Base-by-base conservation (phyloP, 306 rosid genomes). In the Leucaena leucocephala region DNA sequence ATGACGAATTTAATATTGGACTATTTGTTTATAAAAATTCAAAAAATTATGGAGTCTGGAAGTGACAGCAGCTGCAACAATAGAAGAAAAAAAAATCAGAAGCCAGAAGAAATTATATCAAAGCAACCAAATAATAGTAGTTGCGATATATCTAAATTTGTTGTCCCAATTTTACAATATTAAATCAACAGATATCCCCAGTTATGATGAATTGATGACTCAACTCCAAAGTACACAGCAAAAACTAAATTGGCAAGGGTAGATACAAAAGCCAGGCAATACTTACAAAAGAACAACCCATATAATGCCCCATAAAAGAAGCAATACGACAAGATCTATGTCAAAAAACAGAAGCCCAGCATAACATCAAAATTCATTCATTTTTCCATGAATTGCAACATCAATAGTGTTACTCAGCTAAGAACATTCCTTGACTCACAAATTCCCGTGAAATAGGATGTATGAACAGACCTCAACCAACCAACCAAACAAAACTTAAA, bases 41-140 rank as follows among this genome's bases (percentile, higher is more conserved):
- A 38, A 22, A n/a, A 16, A 66, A 22, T 43, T 46, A 0, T 3
- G n/a, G n/a, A n/a, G 42, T 34, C 15, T 35, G 40, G 44, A 48
- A 48, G 39, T 36, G 38, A 71, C 69, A 65, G 46, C 46, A 65
- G 70, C 70, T 38, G 27, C 70, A 65, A 19, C 22, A 64, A 3
- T 15, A 36, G 15, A 33, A 36, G 21, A 38, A 65, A 46, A 36
- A 7, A 36, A 16, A 46, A 65, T 38, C 43, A 65, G 13, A 65
- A 27, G 38, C 6, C 13, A 65, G 19, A 17, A 65, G 19, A 36
- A 16, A 65, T 36, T 10, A 17, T 38, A 38, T 38, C 70, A 65
- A 65, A 36, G 0, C 19, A 38, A 16, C 40, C 44, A 36, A 27
- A 61, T n/a, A 33, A 2, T 12, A 27, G 3, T 61, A 33, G 38